phyloP scores from a whole-genome alignment of 1,284 basidiomycete genomes.

The Moesziomyces antarcticus region DNA sequence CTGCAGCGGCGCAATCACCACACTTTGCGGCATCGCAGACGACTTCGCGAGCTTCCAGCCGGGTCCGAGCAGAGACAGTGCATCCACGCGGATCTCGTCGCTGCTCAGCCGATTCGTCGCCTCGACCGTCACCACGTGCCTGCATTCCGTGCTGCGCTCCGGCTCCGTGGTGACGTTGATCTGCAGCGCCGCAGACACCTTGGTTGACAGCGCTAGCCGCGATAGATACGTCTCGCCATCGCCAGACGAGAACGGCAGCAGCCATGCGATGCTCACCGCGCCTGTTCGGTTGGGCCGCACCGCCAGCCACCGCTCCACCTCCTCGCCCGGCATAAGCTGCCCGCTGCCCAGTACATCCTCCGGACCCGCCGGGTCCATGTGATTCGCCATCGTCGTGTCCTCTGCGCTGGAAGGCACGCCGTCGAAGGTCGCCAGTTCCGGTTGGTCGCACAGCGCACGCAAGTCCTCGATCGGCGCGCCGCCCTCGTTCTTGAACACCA shows the following conservation, averaged over 20 bases:
- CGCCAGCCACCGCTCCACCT: conserved; percentile 12
- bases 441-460: conserved; percentile 29
- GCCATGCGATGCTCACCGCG: conserved; percentile 16
- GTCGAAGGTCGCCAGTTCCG: conserved; percentile 19
- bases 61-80: conserved; percentile 23
- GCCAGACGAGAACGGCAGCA: conserved; percentile 22
- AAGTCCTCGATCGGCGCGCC: conserved; percentile 13
- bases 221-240: conserved; percentile 34
- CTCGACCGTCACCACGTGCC: conserved; percentile 29
- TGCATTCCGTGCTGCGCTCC: not conserved
- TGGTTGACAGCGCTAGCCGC: conserved; percentile 21
- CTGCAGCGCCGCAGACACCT: conserved; percentile 30
- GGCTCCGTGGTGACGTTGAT: conserved; percentile 25
- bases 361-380: conserved; percentile 31
- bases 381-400: conserved; percentile 57
- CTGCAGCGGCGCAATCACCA: conserved; percentile 19
- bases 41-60: conserved; percentile 10
- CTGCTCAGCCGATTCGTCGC: conserved; percentile 11
- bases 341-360: conserved; percentile 5
- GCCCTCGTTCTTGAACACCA: conserved; percentile 33
- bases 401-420: conserved; percentile 40
- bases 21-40: not conserved
- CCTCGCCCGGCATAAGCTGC: conserved; percentile 26
- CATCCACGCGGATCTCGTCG: conserved; percentile 18
- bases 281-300: conserved; percentile 18